Evolutionary conservation across 257 asterid genomes (phyloP).

Genomic region (Penstemon eatonii): DNA sequence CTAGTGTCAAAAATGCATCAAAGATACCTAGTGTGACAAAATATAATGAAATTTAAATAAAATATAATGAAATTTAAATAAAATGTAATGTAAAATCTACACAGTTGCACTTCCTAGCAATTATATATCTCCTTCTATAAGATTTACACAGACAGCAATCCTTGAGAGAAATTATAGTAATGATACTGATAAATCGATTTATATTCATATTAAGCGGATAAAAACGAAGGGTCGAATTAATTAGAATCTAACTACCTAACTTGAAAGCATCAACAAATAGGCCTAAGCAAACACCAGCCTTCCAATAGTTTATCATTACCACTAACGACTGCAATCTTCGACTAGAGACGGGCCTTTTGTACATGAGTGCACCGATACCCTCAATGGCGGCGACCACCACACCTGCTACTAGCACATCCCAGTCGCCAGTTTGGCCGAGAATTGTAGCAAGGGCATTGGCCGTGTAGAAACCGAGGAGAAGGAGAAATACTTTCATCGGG

Average conservation of each 20-base stretch:
- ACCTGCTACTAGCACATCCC: conserved; percentile 98
- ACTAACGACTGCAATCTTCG: conserved; percentile 71
- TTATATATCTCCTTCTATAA: too few relatives aligned
- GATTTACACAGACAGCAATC: too few relatives aligned
- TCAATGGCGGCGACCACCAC: conserved; percentile 91
- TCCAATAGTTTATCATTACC: conserved; percentile 88
- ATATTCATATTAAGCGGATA: too few relatives aligned
- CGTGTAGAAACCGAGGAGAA: conserved; percentile 90
- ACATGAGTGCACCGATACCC: conserved; percentile 97
- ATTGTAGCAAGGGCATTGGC: conserved; percentile 93
- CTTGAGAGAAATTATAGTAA: too few relatives aligned
- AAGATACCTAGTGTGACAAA: too few relatives aligned
- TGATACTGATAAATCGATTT: too few relatives aligned
- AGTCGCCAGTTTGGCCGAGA: conserved; percentile 96
- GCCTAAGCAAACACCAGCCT: conserved; percentile 96
- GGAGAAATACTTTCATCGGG: conserved; percentile 86
- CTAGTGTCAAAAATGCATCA: too few relatives aligned
- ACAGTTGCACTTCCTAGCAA: too few relatives aligned
- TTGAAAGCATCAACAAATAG: conserved; percentile 98
- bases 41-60: too few relatives aligned
- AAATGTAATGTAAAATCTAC: too few relatives aligned
- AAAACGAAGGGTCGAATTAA: too few relatives aligned
- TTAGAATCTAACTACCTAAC: conserved; percentile 60
- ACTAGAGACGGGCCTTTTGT: conserved; percentile 55
- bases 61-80: too few relatives aligned